Conservation (phyloP, 371 early-diverging fungal genomes). For the Mortierella sp. region DNA sequence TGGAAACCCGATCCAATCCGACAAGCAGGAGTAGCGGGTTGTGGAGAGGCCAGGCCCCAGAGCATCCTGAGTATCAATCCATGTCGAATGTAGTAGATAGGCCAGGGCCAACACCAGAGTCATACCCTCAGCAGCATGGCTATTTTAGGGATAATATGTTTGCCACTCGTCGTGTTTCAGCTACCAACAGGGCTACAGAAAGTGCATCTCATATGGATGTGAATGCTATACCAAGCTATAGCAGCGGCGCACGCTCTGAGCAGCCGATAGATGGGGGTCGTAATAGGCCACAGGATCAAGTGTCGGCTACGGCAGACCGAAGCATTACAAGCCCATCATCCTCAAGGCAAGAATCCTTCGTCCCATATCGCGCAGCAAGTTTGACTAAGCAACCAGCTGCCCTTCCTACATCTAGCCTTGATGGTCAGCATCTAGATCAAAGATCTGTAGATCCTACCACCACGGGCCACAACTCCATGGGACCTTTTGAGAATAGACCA, state of each 20-base stretch:
- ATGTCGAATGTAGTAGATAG: conserved; percentile 5
- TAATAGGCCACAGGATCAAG: conserved; percentile 9
- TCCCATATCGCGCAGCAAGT: not conserved
- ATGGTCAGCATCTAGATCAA: conserved; percentile 8
- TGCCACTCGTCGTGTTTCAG: conserved; percentile 12
- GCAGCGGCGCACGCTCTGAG: not conserved
- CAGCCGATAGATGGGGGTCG: conserved; percentile 11
- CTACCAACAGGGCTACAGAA: conserved; percentile 18
- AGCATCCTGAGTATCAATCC: conserved; percentile 5
- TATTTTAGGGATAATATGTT: not conserved
- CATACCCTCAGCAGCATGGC: conserved; percentile 4
- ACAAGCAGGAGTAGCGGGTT: not conserved
- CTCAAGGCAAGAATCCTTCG: not conserved
- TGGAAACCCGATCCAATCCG: conserved; percentile 3
- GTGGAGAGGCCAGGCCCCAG: conserved; percentile 10
- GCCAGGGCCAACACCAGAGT: conserved; percentile 8
- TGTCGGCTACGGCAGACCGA: not conserved
- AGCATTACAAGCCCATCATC: not conserved
- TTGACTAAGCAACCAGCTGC: not conserved
- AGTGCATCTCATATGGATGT: conserved; percentile 21
- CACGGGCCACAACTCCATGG: not conserved
- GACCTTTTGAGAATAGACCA: not conserved
- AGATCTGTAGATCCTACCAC: not conserved
- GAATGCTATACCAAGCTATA: conserved; percentile 6
- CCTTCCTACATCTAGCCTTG: not conserved